phyloP scores from a whole-genome alignment of 148 eudicot genomes.

The Rhododendron ovatum region DNA sequence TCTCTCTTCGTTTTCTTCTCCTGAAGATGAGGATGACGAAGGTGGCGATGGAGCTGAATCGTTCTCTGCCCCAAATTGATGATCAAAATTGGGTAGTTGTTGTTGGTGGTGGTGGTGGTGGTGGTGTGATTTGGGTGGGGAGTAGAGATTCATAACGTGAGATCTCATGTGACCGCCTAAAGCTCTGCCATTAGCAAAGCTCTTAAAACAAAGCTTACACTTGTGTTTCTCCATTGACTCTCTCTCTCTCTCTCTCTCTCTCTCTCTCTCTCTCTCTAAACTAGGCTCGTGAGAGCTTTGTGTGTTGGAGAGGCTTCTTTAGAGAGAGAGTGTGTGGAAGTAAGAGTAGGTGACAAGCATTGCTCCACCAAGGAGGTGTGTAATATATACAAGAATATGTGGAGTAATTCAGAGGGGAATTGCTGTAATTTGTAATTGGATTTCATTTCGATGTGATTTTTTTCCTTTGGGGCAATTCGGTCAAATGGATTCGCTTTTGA shows the following conservation, averaged over 20 bases:
- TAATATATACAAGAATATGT: not conserved
- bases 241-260: not conserved
- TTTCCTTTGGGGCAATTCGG: not conserved
- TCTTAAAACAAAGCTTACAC: conserved; percentile 59
- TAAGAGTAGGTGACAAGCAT: conserved; percentile 75
- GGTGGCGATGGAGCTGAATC: conserved; percentile 18
- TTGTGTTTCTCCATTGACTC: conserved; percentile 47
- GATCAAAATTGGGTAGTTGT: not conserved
- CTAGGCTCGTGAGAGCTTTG: not conserved
- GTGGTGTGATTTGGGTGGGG: conserved; percentile 13
- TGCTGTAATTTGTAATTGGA: not conserved
- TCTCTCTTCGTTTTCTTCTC: conserved; percentile 11
- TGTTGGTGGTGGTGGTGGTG: not conserved
- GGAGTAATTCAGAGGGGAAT: not conserved
- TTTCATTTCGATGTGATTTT: not conserved
- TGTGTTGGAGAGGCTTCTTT: not conserved
- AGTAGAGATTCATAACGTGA: conserved; percentile 46
- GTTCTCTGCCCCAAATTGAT: conserved; percentile 5
- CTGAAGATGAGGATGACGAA: conserved; percentile 5
- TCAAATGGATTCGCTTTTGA: not conserved
- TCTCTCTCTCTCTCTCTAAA: not conserved
- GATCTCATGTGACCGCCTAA: conserved; percentile 95
- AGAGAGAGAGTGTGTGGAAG: conserved; percentile 24
- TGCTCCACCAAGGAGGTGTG: conserved; percentile 36
- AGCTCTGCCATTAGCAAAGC: conserved; percentile 65